Evolutionary conservation across 768 basidiomycete genomes (phyloP), one percentile per base, ranked within the genome.

Genomic region (Tylopilus felleus): DNA sequence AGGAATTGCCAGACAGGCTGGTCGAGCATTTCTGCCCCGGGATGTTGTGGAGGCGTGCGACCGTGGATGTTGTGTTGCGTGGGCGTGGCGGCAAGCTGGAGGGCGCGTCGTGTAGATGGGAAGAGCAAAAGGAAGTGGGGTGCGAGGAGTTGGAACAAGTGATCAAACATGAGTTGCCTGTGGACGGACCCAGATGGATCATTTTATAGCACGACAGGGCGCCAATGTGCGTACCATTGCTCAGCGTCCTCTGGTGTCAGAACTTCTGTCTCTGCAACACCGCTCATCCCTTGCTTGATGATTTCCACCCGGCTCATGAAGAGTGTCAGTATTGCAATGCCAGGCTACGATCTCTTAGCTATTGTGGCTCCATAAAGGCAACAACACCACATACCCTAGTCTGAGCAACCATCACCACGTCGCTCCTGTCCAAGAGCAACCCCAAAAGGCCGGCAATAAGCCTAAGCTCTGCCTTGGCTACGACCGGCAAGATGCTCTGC

Each of bases 1-100:
- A 97, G 80, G 78, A 94, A 91, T 67, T 90, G 88, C 93, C 94
- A 97, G n/a, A 93, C 90, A 14, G 89, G 90, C 69, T 90, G 89
- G 72, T 96, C 93, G 51, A 88, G 77, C 53, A 80, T 76, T 66
- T 90, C 88, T 70, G 74, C 36, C 65, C 69, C 41, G 53, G 61
- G 13, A 2, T 43, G 85, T 65, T 90, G 88, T 70, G 93, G 87
- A 53, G 86, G 75, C 39, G 75, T 71, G 63, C 88, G 88, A 29
- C 79, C 77, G 25, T 76, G 65, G 29, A 44, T 36, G n/a, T 60
- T 66, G 51, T 68, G 69, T 36, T 71, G 72, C 27, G 72, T 43
- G 69, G 74, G 58, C 66, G 70, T 49, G 12, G 66, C 72, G 53
- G 58, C 57, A 55, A 65, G 77, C 60, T 80, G 69, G 49, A 70